A percentile compares a stretch with the other conserved stretches of the same genome.
phyloP scores from a whole-genome alignment of 2,329 filamentous ascomycete genomes.

The Chalaropsis thielavioides region DNA sequence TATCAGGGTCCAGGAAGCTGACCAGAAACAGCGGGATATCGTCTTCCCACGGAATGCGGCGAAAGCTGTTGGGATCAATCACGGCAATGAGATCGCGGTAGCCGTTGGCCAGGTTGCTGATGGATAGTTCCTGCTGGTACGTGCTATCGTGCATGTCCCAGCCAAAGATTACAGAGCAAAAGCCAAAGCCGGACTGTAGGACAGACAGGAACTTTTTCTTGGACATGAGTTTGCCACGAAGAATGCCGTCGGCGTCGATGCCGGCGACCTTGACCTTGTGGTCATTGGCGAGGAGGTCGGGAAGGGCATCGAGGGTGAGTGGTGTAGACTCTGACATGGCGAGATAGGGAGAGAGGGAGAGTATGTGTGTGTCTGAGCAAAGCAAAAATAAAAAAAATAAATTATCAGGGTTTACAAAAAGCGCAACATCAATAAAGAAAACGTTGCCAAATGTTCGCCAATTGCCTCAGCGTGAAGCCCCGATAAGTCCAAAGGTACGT shows the following conservation, averaged over 20 bases:
- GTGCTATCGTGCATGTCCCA: slow-evolving; percentile 97
- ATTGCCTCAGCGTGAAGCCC: slow-evolving; percentile 1
- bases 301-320: slow-evolving; percentile 50
- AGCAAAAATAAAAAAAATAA: neutral
- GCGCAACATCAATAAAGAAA: neutral
- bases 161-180: slow-evolving; percentile 87
- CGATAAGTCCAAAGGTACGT: neutral
- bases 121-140: slow-evolving; percentile 68
- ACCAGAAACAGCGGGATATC: slow-evolving; percentile 75
- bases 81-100: slow-evolving; percentile 76
- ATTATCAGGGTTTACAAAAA: neutral
- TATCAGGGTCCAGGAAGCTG: slow-evolving; percentile 71
- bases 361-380: neutral
- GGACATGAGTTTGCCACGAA: slow-evolving; percentile 80
- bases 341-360: neutral
- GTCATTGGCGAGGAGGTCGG: slow-evolving; percentile 54
- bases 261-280: slow-evolving; percentile 75
- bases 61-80: slow-evolving; percentile 61
- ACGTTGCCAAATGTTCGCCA: neutral
- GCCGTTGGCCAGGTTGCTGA: slow-evolving; percentile 83
- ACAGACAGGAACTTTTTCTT: slow-evolving; percentile 87
- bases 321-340: slow-evolving; percentile 21
- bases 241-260: slow-evolving; percentile 70
- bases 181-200: slow-evolving; percentile 69
- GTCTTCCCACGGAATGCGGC: slow-evolving; percentile 82